These are phyloP conservation scores for Scutellaria barbata DNA, from an alignment of 257 asterid species.

Conservation along the genomic window DNA sequence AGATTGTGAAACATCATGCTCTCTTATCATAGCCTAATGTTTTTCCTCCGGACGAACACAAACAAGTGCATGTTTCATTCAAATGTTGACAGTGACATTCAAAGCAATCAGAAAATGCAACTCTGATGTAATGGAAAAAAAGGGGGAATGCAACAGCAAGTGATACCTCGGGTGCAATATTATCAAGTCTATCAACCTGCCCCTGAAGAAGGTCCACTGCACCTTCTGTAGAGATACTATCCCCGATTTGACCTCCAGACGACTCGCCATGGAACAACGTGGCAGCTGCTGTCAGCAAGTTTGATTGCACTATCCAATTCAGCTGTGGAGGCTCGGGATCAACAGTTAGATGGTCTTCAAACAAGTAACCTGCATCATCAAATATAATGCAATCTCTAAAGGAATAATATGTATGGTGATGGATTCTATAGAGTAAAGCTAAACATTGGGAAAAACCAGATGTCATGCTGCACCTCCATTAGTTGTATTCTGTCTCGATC, in stretches of 20 bases:
- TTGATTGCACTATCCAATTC: too few relatives aligned
- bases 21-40: neutral
- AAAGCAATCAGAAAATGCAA: too few relatives aligned
- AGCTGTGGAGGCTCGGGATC: conserved; percentile 97
- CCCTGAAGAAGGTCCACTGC: conserved; percentile 52
- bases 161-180: conserved; percentile 77
- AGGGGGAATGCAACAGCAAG: neutral
- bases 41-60: neutral
- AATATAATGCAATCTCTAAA: conserved; percentile 13
- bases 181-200: conserved; percentile 59
- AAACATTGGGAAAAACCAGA: neutral
- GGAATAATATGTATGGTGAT: too few relatives aligned
- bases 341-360: conserved; percentile 96
- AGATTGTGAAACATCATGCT: neutral
- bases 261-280: conserved; percentile 69
- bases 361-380: conserved; percentile 73
- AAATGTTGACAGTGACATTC: neutral
- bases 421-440: neutral
- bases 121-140: too few relatives aligned
- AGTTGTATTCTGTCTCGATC: conserved; percentile 39
- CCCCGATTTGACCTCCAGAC: conserved; percentile 59
- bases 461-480: conserved; percentile 60
- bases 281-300: conserved; percentile 79
- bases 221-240: conserved; percentile 45
- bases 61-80: too few relatives aligned